phyloP scores from a whole-genome alignment of 2,329 filamentous ascomycete species.

The Tolypocladium guangdongense region DNA sequence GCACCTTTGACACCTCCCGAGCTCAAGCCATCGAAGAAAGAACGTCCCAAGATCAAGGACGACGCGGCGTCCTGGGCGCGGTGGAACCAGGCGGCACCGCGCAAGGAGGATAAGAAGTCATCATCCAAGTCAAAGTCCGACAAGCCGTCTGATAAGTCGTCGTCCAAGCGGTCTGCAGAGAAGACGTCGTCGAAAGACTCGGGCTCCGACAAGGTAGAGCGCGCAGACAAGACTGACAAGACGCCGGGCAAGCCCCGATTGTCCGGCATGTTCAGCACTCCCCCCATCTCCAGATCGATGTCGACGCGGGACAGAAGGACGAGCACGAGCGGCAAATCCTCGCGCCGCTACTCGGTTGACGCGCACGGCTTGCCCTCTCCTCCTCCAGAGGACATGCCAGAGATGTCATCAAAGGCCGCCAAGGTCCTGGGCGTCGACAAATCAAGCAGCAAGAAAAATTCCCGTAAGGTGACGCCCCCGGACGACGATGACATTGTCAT shows the following conservation, averaged over 20 bases:
- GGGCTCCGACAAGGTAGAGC: conserved; percentile 58
- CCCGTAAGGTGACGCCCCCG: conserved; percentile 27
- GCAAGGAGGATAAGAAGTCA: conserved; percentile 32
- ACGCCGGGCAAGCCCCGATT: conserved; percentile 42
- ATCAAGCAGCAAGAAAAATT: conserved; percentile 29
- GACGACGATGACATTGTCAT: conserved; percentile 42
- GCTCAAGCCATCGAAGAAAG: conserved; percentile 55
- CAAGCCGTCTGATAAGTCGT: conserved; percentile 47
- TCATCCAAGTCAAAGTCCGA: conserved; percentile 59
- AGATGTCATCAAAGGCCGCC: conserved; percentile 65
- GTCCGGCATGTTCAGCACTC: conserved; percentile 56
- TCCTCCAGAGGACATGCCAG: conserved; percentile 55
- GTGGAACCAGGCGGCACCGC: conserved; percentile 51
- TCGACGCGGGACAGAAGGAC: conserved; percentile 55
- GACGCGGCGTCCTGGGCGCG: conserved; percentile 64
- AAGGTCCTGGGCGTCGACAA: conserved; percentile 56
- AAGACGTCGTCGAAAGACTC: conserved; percentile 57
- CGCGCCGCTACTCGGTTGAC: conserved; percentile 60
- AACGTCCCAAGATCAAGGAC: conserved; percentile 66
- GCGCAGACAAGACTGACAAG: conserved; percentile 30
- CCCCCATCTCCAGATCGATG: conserved; percentile 57
- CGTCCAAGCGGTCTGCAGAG: conserved; percentile 40
- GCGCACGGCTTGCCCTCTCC: conserved; percentile 57
- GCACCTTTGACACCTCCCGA: conserved; percentile 41
- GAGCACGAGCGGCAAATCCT: conserved; percentile 47